phyloP scores from a whole-genome alignment of 2,329 filamentous ascomycete genomes.

The Cucurbitaria berberidis region DNA sequence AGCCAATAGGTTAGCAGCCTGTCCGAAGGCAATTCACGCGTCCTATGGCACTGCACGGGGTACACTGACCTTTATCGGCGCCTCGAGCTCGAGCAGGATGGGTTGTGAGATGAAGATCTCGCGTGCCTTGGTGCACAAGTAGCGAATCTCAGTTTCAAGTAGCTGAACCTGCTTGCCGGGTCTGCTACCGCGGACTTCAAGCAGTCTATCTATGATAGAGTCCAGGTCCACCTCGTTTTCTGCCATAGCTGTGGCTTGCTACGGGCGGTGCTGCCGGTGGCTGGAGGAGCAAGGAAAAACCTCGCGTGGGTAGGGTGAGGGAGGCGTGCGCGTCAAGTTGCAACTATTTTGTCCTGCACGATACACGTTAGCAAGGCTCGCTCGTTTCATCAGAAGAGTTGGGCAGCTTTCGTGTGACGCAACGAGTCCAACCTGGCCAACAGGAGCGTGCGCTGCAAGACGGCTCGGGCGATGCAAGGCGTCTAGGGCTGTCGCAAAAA shows the following conservation, averaged over 20 bases:
- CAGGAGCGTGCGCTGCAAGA: slow-evolving; percentile 18
- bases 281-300: slow-evolving; percentile 40
- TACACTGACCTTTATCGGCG: slow-evolving; percentile 89
- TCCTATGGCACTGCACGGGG: slow-evolving; percentile 2
- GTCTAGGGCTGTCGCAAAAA: slow-evolving; percentile 3
- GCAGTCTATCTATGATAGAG: slow-evolving; percentile 97
- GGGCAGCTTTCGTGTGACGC: slow-evolving; percentile 18
- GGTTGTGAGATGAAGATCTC: slow-evolving; percentile 99
- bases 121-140: slow-evolving; percentile 95
- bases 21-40: slow-evolving; percentile 3
- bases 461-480: slow-evolving; percentile 7
- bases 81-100: slow-evolving; percentile 95
- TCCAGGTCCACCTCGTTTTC: slow-evolving; percentile 96
- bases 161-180: slow-evolving; percentile 99
- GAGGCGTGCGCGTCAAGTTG: slow-evolving; percentile 34
- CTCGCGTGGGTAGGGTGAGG: slow-evolving; percentile 41
- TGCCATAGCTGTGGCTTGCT: slow-evolving; percentile 65
- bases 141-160: slow-evolving; percentile 93
- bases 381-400: slow-evolving; percentile 11
- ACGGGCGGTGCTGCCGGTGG: slow-evolving; percentile 30
- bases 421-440: slow-evolving; percentile 15
- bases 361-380: slow-evolving; percentile 28
- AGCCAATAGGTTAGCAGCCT: slow-evolving; percentile 23
- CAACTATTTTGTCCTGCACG: slow-evolving; percentile 26
- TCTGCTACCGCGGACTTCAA: slow-evolving; percentile 96